phyloP scores from a whole-genome alignment of 352 stramenopile genomes.

The Pythium rishiriense region DNA sequence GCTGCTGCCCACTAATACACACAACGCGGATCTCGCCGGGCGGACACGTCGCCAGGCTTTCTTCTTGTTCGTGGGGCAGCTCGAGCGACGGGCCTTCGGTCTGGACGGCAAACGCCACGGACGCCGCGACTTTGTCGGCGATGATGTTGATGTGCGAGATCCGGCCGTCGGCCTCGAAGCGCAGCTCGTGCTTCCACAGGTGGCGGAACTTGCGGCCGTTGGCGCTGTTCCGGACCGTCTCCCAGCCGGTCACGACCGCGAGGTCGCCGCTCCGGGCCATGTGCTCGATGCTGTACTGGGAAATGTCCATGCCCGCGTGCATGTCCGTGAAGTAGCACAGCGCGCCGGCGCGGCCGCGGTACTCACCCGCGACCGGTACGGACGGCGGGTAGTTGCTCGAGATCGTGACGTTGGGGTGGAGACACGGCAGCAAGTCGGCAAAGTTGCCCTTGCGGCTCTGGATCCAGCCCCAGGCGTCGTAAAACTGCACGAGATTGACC shows the following conservation, averaged over 20 bases:
- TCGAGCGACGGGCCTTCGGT: conserved; percentile 56
- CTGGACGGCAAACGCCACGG: conserved; percentile 73
- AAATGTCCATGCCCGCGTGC: conserved; percentile 69
- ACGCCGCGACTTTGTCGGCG: conserved; percentile 75
- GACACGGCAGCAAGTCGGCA: conserved; percentile 67
- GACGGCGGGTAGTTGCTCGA: conserved; percentile 77
- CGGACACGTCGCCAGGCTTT: conserved; percentile 59
- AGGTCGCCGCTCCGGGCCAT: conserved; percentile 70
- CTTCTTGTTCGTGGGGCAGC: conserved; percentile 65
- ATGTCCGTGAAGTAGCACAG: conserved; percentile 73
- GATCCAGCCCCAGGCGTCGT: conserved; percentile 75
- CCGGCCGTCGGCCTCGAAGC: conserved; percentile 74
- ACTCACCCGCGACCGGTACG: conserved; percentile 70
- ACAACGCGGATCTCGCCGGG: conserved; percentile 81
- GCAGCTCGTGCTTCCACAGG: conserved; percentile 82
- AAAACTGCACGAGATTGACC: conserved; percentile 68
- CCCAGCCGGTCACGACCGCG: conserved; percentile 74
- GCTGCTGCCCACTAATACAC: conserved; percentile 64
- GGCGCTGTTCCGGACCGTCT: conserved; percentile 66
- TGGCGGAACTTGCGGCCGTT: conserved; percentile 79
- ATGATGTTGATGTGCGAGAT: conserved; percentile 87
- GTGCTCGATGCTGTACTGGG: conserved; percentile 67
- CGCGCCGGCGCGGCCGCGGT: conserved; percentile 61
- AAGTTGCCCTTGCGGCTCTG: conserved; percentile 80
- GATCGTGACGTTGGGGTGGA: conserved; percentile 76